Base-by-base conservation (phyloP, 805 yeast genomes). In the Wickerhamiella spandovensis region DNA sequence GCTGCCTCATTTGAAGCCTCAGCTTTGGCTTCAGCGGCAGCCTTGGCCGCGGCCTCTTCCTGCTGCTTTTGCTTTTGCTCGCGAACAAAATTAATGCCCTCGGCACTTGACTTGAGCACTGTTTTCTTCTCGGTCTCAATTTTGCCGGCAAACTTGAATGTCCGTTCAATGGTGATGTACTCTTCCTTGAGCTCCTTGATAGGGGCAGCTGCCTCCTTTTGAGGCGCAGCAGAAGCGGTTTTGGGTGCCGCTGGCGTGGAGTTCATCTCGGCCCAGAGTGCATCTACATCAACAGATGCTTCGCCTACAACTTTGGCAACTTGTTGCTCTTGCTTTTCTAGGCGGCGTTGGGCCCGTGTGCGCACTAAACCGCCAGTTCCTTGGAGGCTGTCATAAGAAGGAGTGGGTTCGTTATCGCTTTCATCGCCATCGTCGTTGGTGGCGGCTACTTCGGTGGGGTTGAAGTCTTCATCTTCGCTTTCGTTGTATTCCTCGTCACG, bases 91-190 rank as follows among this genome's bases (percentile, higher is more conserved):
- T 89, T 95, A 56, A 78, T 78, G 0, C 94, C 97, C 63, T 87
- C 96, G 13, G 92, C 92, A 8, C 95, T 83, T 44, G 77, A 72
- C 7, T 74, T 75, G 45, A 78, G 82, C 1, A 92, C 97, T 65
- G 74, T 71, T 64, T 85, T 87, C 52, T 81, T 81, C 60, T 89
- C 95, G 0, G 82, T 77, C 1, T 83, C 72, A 2, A 79, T 71
- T 58, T 84, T 84, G 5, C 97, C 97, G 0, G 98, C 97, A 72
- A 87, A 90, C 51, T 84, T 83, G 62, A 85, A 90, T 2, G 81
- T 77, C 54, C 92, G 73, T 53, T 77, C 80, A 51, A 90, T 88
- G 57, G 78, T 77, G 50, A 90, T 75, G 61, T 74, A 74, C 47
- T 80, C 79, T 17, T 71, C 73, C 17, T 58, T 61, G 5, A 48